Conservation (phyloP, 108 stramenopile species). For the Fistulifera solaris region DNA sequence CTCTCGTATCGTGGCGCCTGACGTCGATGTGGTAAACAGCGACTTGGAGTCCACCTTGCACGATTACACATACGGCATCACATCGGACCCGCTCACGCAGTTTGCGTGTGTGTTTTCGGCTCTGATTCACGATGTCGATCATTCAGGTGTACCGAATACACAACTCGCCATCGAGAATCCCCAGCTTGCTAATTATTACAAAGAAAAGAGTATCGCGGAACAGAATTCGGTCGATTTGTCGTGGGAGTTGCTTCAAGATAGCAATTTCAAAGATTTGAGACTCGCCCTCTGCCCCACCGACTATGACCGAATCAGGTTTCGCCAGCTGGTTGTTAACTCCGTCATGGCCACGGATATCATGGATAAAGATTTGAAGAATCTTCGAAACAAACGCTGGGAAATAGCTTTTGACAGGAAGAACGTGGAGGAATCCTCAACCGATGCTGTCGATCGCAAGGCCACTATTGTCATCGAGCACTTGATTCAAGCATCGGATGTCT, state of each 20-base stretch:
- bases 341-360: slow-evolving; percentile 38
- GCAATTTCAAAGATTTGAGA: no score
- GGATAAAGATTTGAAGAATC: slow-evolving; percentile 16
- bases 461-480: slow-evolving; percentile 37
- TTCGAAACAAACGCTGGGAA: slow-evolving; percentile 26
- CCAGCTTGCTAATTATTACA: no score
- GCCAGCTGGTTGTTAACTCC: slow-evolving; percentile 23
- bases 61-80: slow-evolving; percentile 8
- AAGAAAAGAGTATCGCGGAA: no score
- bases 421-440: neutral
- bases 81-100: slow-evolving; percentile 10
- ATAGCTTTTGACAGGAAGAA: slow-evolving; percentile 17
- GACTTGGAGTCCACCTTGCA: no score
- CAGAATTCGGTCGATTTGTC: no score
- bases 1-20: no score
- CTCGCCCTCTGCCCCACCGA: slow-evolving; percentile 14
- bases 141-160: no score
- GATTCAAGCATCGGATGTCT: slow-evolving; percentile 35
- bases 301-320: slow-evolving; percentile 16
- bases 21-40: no score
- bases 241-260: no score
- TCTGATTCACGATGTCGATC: slow-evolving; percentile 7
- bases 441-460: slow-evolving; percentile 21
- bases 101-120: slow-evolving; percentile 11
- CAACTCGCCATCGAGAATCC: no score